Base-by-base conservation (phyloP, 306 rosid genomes). In the Crotalaria pallida region DNA sequence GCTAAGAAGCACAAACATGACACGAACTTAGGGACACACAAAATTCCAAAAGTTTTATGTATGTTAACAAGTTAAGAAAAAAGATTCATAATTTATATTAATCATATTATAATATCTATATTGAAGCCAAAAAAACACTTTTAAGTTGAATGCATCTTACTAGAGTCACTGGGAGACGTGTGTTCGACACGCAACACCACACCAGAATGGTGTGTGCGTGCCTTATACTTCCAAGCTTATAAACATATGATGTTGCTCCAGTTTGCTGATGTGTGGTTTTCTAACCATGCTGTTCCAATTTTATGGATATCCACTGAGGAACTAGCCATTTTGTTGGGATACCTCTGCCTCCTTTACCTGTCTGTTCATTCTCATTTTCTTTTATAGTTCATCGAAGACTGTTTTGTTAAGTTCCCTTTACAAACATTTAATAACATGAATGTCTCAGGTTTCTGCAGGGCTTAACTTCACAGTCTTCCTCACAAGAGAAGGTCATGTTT, bases 401-500 rank as follows among this genome's bases (percentile, higher is more conserved):
- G 61, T 22, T 63, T 47, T 36, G 7, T 57, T 9, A 44, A 58
- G 61, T 6, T 18, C 16, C 11, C 59, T 7, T 75, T 10, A 29
- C 29, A 67, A 36, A 6, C 31, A 19, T 23, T 66, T 58, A 34
- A 77, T 53, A 33, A 38, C 53, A 17, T 21, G 44, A 36, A 76
- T 72, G 57, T 74, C 55, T 67, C 81, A 93, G 98, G 97, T 93
- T 81, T 85, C 93, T 61, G 81, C 91, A 38, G 98, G 98, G 71
- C 94, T 85, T 49, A 90, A 93, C 83, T 88, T 87, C 78, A 88
- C 98, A 1, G 97, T 81, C 77, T 88, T 93, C 63, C 90, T 93
- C 75, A 80, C 97, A 55, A 81, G 88, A 75, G 75, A 87, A 84
- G 97, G 97, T 51, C 88, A 81, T 50, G 90, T 93, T 43, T 90